Base-by-base conservation (phyloP, 768 basidiomycete genomes). In the Clitopilus hobsonii region DNA sequence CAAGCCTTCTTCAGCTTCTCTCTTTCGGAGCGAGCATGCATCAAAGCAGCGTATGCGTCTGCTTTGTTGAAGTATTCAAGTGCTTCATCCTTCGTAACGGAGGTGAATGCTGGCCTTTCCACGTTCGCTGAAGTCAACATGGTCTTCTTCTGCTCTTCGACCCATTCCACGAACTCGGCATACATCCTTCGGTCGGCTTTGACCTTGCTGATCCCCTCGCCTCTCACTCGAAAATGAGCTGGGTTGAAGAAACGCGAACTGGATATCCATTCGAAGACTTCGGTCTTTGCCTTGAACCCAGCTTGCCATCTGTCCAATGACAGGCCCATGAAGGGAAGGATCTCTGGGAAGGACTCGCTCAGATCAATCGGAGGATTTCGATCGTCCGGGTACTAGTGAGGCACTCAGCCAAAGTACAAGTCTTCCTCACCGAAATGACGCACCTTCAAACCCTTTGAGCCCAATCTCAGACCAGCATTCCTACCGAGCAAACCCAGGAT, bases 191-290 rank as follows among this genome's bases (percentile, higher is more conserved):
- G 75, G 16, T 73, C 74, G 26, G 63, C 62, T 55, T 72, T 75
- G 50, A 74, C 74, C 58, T 81, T 83, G 59, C 61, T 68, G 49
- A 72, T 69, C 13, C 73, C 74, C 10, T 63, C 60, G 53, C 75
- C 75, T 38, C 47, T 65, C 32, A 61, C 66, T 53, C 52, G 63
- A 51, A 84, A 73, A 14, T 65, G 60, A 13, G 58, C 61, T 1
- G 79, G 72, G 53, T 78, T 68, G 60, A 85, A 87, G 54, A 80
- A 79, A n/a, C 73, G 74, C 8, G 80, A 81, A 4, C 75, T 70
- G 2, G 72, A 69, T 1, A 79, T 75, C 80, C 89, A 90, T 52
- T 79, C 64, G 61, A 88, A 88, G 3, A 79, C 66, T 14, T 81
- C 79, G 2, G 65, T 68, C 52, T 79, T 75, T 0, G 82, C 82